Evolutionary conservation across 2,329 filamentous ascomycete genomes (phyloP), one percentile per base, ranked within the genome.

Genomic region (Ilyonectria robusta): DNA sequence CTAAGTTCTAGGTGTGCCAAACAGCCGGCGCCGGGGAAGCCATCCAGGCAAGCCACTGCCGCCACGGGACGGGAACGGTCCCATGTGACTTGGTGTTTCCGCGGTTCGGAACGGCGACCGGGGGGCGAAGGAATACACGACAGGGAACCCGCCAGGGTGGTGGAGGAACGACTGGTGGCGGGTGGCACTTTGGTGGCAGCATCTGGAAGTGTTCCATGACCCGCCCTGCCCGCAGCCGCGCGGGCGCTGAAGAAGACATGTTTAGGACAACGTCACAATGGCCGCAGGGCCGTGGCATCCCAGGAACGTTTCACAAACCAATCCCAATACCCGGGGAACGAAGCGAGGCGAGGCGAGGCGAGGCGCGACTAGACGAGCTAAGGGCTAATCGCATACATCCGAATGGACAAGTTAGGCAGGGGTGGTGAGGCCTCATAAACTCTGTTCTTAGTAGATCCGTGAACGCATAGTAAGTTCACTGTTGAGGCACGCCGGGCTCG

Each of bases 221-320:
- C 66, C 55, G 31, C 19, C 23, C 10, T 9, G 31, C 50, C 35
- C 19, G 44, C 51, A 21, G n/a, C 59, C 59, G 53, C 59, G 40
- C 50, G 19, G 19, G 29, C 9, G 19, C 35, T 26, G 53, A 58
- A 53, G 57, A 46, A 40, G 59, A 29, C 46, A 61, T 66, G 66
- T 48, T 62, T 60, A 48, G 61, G 33, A 79, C 92, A 55, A 78
- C 78, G 2, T 84, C 91, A 40, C 89, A 54, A 65, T 29, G 44
- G 53, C 15, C 54, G 23, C 35, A 57, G 35, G 46, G 46, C 33
- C 17, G 33, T 35, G 23, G 51, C 50, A 23, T 42, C 31, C 42
- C 3, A 55, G 47, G 26, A 42, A 29, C 29, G 62, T 65, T 60
- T 65, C 57, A 65, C 44, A 26, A 46, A 46, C 44, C 46, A 42